These are phyloP conservation scores for Furcasterigmium furcatum DNA, from an alignment of 2,329 filamentous ascomycete species.

Conservation along the genomic window DNA sequence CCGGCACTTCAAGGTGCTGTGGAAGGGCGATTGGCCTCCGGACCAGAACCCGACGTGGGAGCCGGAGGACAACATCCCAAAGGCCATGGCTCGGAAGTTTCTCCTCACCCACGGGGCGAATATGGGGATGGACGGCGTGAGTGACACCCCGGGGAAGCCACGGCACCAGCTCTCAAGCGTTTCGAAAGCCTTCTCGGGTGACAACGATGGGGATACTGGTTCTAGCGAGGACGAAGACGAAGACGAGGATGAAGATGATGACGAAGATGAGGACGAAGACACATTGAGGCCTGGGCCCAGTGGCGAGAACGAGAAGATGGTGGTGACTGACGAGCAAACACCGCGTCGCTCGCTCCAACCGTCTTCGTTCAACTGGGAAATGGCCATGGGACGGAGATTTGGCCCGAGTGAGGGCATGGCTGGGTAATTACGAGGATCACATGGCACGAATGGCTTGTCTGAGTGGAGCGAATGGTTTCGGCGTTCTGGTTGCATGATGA, in stretches of 20 bases:
- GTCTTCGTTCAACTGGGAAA: constrained; percentile 10
- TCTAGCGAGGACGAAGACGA: not conserved
- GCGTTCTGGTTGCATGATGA: no score
- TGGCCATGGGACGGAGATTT: not conserved
- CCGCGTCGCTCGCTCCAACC: constrained; percentile 5
- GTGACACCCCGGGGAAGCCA: constrained; percentile 1
- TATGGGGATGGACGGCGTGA: constrained; percentile 12
- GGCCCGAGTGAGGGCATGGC: not conserved
- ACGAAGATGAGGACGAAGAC: constrained; percentile 3
- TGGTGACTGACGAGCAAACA: constrained; percentile 21
- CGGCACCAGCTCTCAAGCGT: constrained; percentile 24
- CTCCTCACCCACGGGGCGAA: constrained; percentile 23
- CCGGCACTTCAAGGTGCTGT: constrained; percentile 49
- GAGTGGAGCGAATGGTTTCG: no score
- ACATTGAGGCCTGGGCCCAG: no score
- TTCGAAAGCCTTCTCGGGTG: constrained; percentile 25
- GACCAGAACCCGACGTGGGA: constrained; percentile 58
- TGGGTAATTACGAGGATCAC: not conserved
- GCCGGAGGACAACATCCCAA: constrained; percentile 47
- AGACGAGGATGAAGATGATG: not conserved
- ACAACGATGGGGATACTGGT: constrained; percentile 17
- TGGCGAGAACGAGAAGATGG: constrained; percentile 21
- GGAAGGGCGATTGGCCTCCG: constrained; percentile 54
- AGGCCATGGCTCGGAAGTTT: constrained; percentile 36
- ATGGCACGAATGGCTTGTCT: no score